Evolutionary conservation across 2,329 filamentous ascomycete species (phyloP).

Genomic region (Ceratocystis albifundus): DNA sequence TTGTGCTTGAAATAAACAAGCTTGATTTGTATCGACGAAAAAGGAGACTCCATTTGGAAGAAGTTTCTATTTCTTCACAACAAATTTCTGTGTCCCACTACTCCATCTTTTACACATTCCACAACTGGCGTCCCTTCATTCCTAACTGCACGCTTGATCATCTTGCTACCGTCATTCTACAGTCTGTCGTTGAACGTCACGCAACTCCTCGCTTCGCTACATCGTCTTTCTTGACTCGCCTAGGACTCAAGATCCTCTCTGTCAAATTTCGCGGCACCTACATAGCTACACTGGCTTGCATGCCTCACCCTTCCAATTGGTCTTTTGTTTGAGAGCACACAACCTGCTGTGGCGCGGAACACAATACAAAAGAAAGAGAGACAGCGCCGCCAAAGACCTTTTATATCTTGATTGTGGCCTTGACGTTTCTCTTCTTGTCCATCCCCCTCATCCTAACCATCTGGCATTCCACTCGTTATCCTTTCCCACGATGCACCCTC

Average conservation of each 20-base stretch:
- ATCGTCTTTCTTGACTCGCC: not conserved
- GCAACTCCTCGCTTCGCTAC: not conserved
- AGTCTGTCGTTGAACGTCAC: not conserved
- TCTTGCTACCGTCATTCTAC: not conserved
- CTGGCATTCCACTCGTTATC: not conserved
- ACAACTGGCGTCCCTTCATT: constrained; percentile 5
- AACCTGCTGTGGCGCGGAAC: not conserved
- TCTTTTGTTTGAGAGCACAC: not conserved
- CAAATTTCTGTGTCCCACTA: not conserved
- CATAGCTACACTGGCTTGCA: not conserved
- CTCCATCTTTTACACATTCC: not conserved
- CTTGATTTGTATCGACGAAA: not conserved
- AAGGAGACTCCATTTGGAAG: not conserved
- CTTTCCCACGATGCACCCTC: constrained; percentile 16
- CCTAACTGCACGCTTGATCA: not conserved
- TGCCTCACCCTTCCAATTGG: not conserved
- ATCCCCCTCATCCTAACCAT: not conserved
- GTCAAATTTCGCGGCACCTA: not conserved
- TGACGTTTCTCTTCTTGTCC: not conserved
- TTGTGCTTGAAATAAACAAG: not conserved
- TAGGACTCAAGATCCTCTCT: constrained; percentile 2
- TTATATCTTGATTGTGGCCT: not conserved
- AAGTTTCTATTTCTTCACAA: not conserved
- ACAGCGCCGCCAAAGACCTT: not conserved
- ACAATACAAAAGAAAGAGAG: not conserved